Conservation (phyloP, 495 filamentous ascomycete genomes). For the Penicillium simplicissimum region DNA sequence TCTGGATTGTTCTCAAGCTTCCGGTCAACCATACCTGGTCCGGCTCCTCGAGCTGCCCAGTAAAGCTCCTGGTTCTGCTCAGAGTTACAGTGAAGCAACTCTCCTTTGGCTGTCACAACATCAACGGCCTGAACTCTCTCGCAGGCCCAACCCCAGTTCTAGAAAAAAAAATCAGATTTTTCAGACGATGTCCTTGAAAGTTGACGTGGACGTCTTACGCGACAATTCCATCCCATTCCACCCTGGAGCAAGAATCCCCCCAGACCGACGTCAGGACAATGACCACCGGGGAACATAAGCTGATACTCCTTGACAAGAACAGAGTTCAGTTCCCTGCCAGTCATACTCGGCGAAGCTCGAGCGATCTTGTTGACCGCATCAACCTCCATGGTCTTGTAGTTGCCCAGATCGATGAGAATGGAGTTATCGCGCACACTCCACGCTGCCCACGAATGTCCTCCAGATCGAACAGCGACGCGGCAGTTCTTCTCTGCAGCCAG, state of each 20-base stretch:
- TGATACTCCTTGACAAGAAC: conserved; percentile 32
- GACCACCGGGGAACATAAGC: conserved; percentile 51
- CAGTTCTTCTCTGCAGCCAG: conserved; percentile 40
- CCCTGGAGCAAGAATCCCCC: conserved; percentile 57
- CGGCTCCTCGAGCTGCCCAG: conserved; percentile 53
- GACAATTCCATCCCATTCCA: conserved; percentile 59
- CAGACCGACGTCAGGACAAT: conserved; percentile 58
- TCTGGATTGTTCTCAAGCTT: not conserved
- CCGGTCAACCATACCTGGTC: conserved; percentile 33
- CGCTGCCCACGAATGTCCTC: conserved; percentile 55
- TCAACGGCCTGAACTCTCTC: conserved; percentile 50
- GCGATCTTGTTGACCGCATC: conserved; percentile 36
- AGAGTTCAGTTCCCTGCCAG: conserved; percentile 44
- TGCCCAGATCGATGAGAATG: conserved; percentile 50
- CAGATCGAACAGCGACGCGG: conserved; percentile 51
- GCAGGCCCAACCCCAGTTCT: conserved; percentile 59
- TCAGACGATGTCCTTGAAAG: no score
- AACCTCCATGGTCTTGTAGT: conserved; percentile 35
- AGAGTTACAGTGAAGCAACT: conserved; percentile 36
- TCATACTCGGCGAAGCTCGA: conserved; percentile 45
- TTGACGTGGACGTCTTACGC: conserved; percentile 22
- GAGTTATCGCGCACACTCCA: conserved; percentile 55
- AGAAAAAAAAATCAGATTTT: not conserved
- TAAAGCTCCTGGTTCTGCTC: conserved; percentile 48
- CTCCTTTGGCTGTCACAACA: conserved; percentile 48